Percentiles rank a stretch among this genome's conserved stretches.
phyloP scores from a whole-genome alignment of 73 alveolate genomes.

The Vitrella brassicaformis region DNA sequence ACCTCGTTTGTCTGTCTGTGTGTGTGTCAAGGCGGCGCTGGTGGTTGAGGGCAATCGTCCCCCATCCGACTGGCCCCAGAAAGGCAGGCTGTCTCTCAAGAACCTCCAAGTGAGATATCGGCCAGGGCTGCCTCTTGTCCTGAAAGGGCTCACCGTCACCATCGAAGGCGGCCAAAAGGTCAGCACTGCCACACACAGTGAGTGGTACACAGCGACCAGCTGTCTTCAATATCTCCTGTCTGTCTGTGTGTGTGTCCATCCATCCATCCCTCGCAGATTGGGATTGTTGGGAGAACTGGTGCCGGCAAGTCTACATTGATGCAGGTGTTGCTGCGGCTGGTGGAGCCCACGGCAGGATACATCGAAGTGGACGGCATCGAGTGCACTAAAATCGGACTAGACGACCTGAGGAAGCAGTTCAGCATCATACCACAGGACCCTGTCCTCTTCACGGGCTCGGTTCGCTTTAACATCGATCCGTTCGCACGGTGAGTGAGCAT shows the following conservation, averaged over 20 bases:
- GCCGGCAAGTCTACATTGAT: conserved; percentile 24
- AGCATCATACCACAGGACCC: conserved; percentile 82
- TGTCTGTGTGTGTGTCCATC: too few species aligned
- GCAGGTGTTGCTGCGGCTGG: conserved; percentile 12
- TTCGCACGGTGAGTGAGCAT: too few species aligned
- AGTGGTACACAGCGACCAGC: too few species aligned
- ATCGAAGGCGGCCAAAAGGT: conserved; percentile 68
- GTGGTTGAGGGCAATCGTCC: neutral
- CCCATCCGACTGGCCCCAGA: neutral
- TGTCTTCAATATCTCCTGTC: too few species aligned
- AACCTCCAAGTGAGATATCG: conserved; percentile 45
- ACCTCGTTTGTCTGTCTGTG: neutral
- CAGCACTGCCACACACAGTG: conserved; percentile 7
- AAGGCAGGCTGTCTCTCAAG: neutral
- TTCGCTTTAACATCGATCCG: too few species aligned
- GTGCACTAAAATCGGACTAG: conserved; percentile 6
- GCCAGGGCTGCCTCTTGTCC: conserved; percentile 62
- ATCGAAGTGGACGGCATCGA: conserved; percentile 17
- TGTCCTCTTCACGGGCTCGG: conserved; percentile 55
- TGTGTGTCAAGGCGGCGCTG: neutral
- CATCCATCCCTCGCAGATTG: too few species aligned
- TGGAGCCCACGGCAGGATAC: conserved; percentile 18
- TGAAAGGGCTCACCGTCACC: conserved; percentile 63
- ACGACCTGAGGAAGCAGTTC: conserved; percentile 26
- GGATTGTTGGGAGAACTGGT: too few species aligned